Evolutionary conservation across 805 yeast species (phyloP), one percentile per base, ranked within the genome.

Genomic region (Diddensiella transvaalensis): DNA sequence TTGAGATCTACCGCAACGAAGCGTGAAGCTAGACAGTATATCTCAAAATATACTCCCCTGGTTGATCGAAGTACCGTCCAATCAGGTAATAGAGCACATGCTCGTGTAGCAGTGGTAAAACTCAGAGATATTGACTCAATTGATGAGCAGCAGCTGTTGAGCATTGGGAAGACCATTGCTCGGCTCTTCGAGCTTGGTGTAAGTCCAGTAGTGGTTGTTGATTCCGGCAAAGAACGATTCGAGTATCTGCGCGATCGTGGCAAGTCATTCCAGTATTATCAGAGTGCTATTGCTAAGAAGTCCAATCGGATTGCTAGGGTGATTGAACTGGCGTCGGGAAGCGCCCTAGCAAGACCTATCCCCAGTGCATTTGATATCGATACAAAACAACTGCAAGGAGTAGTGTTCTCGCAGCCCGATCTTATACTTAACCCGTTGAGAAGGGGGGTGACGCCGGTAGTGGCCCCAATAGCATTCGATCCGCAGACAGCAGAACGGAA

Each of bases 1-100:
- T 72, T 91, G 49, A 83, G 83, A 59, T 83, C 96, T 1, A 87
- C 97, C 3, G 95, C 97, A 3, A 91, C 98, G 1, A 90, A 88
- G 63, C 73, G 99, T 51, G 98, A 91, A 61, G 96, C 96, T 3
- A 76, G 79, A 53, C 85, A 83, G 54, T 91, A 90, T 61, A 68
- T 91, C 41, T 71, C 78, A 30, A 86, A 83, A 60, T 91, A 90
- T 61, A 67, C 75, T 1, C 76, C 79, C 41, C 65, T 74, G n/a
- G 58, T 26, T 23, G 45, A 48, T 38, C 19, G 37, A 23, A 46
- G 33, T 10, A 24, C 69, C 26, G 60, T 64, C 32, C 2, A 24
- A 35, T 2, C 19, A 35, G 43, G 15, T 26, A 3, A 44, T 15
- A 22, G 42, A 21, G 15, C 22, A 8, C 30, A 30, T n/a, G 48